Evolutionary conservation across 163 green algal species (phyloP), one percentile per base, ranked within the genome.

Genomic region (Volvox carteri): DNA sequence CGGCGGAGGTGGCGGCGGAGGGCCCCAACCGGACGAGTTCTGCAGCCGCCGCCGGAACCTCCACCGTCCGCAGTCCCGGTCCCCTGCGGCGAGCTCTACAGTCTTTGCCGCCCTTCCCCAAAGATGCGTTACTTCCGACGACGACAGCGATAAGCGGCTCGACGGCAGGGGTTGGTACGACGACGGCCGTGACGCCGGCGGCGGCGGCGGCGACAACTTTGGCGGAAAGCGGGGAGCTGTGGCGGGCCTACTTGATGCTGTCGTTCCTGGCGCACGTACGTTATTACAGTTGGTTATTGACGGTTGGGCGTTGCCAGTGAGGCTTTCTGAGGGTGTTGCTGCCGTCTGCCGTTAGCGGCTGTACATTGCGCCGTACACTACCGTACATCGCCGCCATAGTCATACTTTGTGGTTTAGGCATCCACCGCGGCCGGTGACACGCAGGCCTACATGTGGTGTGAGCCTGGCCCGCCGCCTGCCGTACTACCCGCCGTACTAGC

Each of bases 371-470:
- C n/a, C n/a, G n/a, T n/a, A n/a, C n/a, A n/a, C n/a, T n/a, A n/a
- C n/a, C n/a, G n/a, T n/a, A n/a, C n/a, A n/a, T n/a, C n/a, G n/a
- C n/a, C n/a, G n/a, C n/a, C n/a, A n/a, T n/a, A n/a, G n/a, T n/a
- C n/a, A n/a, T n/a, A n/a, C 48, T 58, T 58, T 58, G 48, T 58
- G 48, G 12, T n/a, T n/a, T n/a, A n/a, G n/a, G n/a, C n/a, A n/a
- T n/a, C n/a, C n/a, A n/a, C n/a, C n/a, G n/a, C n/a, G n/a, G n/a
- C n/a, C n/a, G n/a, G n/a, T n/a, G n/a, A n/a, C n/a, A n/a, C n/a
- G n/a, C 84, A 94, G 90, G 87, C 85, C 2, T 93, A 92, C 85
- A 81, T 93, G 79, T 93, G 90, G 90, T 94, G 92, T 77, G 92
- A 92, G 50, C 62, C 72, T 1, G 78, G 75, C 21, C 54, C 81